Evolutionary conservation across 768 basidiomycete species (phyloP).

Genomic region (Mycena galopus): DNA sequence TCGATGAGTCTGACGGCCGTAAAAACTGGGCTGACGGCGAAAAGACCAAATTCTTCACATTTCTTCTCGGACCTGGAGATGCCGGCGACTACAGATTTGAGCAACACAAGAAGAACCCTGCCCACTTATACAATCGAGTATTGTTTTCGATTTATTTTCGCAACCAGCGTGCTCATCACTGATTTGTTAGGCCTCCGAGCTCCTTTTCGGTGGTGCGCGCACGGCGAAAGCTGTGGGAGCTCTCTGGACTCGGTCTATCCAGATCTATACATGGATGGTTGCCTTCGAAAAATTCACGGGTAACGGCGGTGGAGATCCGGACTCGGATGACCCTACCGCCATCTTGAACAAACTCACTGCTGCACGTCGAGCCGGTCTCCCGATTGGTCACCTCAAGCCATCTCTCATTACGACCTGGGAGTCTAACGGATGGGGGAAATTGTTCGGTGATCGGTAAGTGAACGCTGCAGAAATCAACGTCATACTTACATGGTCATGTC

Average conservation of each 20-base stretch:
- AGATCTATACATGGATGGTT: slow-evolving; percentile 10
- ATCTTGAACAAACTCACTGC: background rate
- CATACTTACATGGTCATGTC: background rate
- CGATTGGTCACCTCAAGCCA: background rate
- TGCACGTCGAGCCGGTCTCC: background rate
- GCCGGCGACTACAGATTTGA: slow-evolving; percentile 8
- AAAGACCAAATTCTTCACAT: background rate
- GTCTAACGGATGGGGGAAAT: background rate
- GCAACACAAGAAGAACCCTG: slow-evolving; percentile 21
- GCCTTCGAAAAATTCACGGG: slow-evolving; percentile 21
- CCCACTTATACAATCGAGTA: slow-evolving; percentile 8
- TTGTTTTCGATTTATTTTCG: background rate
- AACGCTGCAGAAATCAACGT: background rate
- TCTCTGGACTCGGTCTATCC: background rate
- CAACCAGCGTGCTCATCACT: too few relatives aligned
- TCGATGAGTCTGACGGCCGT: background rate
- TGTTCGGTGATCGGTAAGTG: slow-evolving; percentile 4
- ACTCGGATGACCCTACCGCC: slow-evolving; percentile 6
- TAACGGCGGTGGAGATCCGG: slow-evolving; percentile 21
- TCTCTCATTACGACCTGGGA: background rate
- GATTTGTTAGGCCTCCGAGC: background rate
- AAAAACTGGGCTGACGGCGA: background rate
- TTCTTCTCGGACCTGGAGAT: background rate
- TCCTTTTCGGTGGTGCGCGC: background rate
- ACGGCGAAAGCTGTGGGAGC: background rate